A percentile compares a stretch with the other conserved stretches of the same genome.
Conservation (phyloP, 2,329 filamentous ascomycete species). For the Colletotrichum nymphaeae region DNA sequence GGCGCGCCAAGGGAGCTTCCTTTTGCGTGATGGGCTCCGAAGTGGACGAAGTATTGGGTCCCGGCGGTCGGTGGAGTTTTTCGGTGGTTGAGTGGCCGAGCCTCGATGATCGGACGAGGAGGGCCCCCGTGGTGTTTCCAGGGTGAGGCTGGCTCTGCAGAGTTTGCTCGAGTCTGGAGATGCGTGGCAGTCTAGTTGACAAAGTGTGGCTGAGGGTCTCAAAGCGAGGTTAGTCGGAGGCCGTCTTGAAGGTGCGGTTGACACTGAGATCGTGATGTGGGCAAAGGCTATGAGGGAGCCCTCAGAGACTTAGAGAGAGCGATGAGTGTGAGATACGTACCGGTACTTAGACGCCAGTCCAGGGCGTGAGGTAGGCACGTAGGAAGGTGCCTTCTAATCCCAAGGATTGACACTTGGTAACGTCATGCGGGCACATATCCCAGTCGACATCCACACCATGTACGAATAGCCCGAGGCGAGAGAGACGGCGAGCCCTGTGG, state of each 20-base stretch:
- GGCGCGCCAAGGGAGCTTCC: conserved; percentile 47
- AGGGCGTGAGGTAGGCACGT: neutral
- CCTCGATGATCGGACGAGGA: neutral
- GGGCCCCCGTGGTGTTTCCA: neutral
- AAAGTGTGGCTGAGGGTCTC: neutral
- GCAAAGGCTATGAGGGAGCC: neutral
- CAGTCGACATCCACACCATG: neutral
- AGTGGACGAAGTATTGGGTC: too few relatives aligned
- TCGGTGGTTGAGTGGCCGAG: neutral
- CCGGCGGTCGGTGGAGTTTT: neutral
- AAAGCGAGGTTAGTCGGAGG: neutral
- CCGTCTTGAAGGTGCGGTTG: neutral
- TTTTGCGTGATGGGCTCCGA: conserved; percentile 42
- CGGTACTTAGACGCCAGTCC: neutral
- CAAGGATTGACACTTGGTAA: neutral
- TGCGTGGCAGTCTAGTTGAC: neutral
- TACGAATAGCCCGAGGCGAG: neutral
- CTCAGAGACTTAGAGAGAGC: neutral
- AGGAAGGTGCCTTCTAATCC: neutral
- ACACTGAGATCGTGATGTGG: neutral
- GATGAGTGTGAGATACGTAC: neutral
- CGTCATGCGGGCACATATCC: conserved; percentile 12
- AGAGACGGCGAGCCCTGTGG: neutral
- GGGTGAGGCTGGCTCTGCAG: neutral
- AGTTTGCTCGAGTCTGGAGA: neutral